Base-by-base conservation (phyloP, 2,329 filamentous ascomycete genomes). In the Neonectria magnoliae region DNA sequence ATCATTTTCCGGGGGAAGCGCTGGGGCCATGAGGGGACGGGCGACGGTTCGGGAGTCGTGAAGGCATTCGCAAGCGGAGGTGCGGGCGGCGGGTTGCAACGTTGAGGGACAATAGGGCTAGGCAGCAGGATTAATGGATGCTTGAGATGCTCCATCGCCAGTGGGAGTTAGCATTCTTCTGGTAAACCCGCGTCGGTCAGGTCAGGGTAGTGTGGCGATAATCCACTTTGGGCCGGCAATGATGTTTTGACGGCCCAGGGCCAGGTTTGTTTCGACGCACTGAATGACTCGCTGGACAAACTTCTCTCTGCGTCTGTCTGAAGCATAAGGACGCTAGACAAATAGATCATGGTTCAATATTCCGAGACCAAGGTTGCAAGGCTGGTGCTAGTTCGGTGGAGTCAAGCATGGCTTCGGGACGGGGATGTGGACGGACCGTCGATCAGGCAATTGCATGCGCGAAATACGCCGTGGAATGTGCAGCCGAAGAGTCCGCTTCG, bases 51-150 rank as follows among this genome's bases (percentile, higher is more conserved):
- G 50, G 60, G 60, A 55, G n/a, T 7, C 2, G 10, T 42, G 41
- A 64, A 14, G 64, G 64, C 57, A 68, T 68, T 54, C 56, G 45
- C 53, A 68, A 68, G 66, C 66, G 65, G 29, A 51, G 42, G 33
- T 29, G 8, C n/a, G n/a, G 5, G n/a, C 38, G 38, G 38, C 38
- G 38, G 38, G 27, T 44, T 31, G 27, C 36, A 33, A 42, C 47
- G 20, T 18, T 14, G 33, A 47, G 57, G 31, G 54, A 48, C 45
- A 53, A 25, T 25, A 25, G 22, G 22, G 22, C 14, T n/a, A 33
- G n/a, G 16, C 50, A 53, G 16, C 31, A 38, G 50, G n/a, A 53
- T 42, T n/a, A 16, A 5, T 18, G 7, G 16, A 42, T 38, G 5
- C 5, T 38, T n/a, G 38, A 42, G 22, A 5, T 18, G 36, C 38